Evolutionary conservation across 192 early-diverging fungal species (phyloP).

Genomic region (Coemansia umbellata): DNA sequence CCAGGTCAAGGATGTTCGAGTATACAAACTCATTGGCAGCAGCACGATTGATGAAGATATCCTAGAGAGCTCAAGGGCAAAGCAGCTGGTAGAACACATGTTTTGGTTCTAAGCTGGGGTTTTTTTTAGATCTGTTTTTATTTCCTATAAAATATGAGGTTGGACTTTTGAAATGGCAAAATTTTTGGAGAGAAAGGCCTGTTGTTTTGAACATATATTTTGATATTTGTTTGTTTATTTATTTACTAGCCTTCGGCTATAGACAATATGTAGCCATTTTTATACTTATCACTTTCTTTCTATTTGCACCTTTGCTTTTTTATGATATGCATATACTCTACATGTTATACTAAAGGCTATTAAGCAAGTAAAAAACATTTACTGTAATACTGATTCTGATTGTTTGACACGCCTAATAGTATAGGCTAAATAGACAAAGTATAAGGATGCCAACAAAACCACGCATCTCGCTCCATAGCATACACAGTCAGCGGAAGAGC

Average conservation of each 20-base stretch:
- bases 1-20: slow-evolving; percentile 74
- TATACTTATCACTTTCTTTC: too few species aligned
- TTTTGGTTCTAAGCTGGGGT: slow-evolving; percentile 21
- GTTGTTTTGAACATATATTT: background rate
- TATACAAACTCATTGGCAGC: slow-evolving; percentile 62
- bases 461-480: background rate
- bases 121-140: background rate
- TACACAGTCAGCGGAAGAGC: background rate
- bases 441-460: background rate
- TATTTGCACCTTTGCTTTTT: too few species aligned
- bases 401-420: too few species aligned
- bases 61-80: slow-evolving; percentile 33
- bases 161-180: too few species aligned
- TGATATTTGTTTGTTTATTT: background rate
- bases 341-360: too few species aligned
- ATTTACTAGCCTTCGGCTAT: background rate
- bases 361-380: too few species aligned
- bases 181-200: too few species aligned
- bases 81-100: slow-evolving; percentile 44
- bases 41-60: slow-evolving; percentile 62
- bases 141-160: background rate
- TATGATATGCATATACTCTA: too few species aligned
- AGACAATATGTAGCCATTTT: too few species aligned
- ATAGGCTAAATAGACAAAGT: too few species aligned
- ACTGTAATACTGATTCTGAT: too few species aligned